Conservation (phyloP, 345 rosid species). For the Hibiscus trionum region DNA sequence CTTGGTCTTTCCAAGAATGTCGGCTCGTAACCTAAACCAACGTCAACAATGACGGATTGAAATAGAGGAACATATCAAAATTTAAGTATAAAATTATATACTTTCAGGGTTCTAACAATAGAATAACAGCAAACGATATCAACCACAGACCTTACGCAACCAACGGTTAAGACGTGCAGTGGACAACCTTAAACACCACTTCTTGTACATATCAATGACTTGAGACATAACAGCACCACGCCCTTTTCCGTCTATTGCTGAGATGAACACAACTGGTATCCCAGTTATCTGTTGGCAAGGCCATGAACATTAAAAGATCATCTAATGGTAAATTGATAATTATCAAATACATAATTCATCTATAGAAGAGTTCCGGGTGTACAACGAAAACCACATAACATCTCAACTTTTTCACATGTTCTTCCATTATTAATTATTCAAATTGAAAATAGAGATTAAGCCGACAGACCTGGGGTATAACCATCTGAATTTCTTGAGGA, state of each 20-base stretch:
- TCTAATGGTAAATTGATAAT: not conserved
- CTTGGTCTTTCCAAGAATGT: conserved; percentile 92
- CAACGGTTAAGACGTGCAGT: conserved; percentile 91
- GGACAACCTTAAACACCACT: conserved; percentile 87
- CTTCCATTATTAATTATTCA: not conserved
- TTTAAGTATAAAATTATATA: not conserved
- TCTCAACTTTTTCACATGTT: not conserved
- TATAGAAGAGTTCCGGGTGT: not conserved
- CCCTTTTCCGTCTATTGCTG: conserved; percentile 89
- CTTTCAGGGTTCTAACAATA: not conserved
- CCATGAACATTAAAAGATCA: conserved; percentile 1
- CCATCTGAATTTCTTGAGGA: conserved; percentile 86
- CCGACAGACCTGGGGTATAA: conserved; percentile 77
- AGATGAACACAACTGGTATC: conserved; percentile 73
- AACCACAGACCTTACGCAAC: conserved; percentile 60
- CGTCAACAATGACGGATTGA: not conserved
- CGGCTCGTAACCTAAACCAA: conserved; percentile 74
- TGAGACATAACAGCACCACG: conserved; percentile 60
- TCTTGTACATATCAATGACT: conserved; percentile 63
- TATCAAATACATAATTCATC: not conserved
- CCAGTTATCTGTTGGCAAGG: conserved; percentile 55
- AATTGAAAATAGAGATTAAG: not conserved
- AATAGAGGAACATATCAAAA: not conserved
- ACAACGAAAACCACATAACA: not conserved
- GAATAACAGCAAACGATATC: not conserved